Evolutionary conservation across 139 green algal genomes (phyloP).

Genomic region (Pleodorina starrii): DNA sequence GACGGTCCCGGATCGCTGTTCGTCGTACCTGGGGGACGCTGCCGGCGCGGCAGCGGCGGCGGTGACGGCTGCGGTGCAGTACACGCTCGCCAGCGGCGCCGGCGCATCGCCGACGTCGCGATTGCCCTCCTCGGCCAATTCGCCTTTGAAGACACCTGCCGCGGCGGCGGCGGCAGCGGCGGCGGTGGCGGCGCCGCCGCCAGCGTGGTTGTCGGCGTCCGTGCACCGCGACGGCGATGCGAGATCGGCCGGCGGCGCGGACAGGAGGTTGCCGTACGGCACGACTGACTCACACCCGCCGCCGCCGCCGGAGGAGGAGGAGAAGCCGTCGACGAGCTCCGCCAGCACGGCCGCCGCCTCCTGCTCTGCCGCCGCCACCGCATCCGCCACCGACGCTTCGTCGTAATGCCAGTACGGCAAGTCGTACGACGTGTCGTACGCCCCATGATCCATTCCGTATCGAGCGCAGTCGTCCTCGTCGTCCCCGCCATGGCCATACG

Average conservation of each 20-base stretch:
- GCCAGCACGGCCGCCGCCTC: not conserved
- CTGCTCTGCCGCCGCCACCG: too few species aligned
- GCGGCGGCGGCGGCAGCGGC: too few species aligned
- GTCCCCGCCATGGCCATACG: not conserved
- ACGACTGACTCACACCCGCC: not conserved
- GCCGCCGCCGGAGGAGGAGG: not conserved
- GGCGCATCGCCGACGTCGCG: not conserved
- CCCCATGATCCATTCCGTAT: not conserved
- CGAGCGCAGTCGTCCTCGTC: not conserved
- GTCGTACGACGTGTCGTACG: not conserved
- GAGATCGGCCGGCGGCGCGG: too few species aligned
- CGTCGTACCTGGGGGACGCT: too few species aligned
- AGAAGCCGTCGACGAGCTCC: not conserved
- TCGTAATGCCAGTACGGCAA: not conserved
- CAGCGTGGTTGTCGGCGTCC: too few species aligned
- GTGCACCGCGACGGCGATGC: too few species aligned
- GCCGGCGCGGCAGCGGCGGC: not conserved
- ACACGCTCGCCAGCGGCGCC: not conserved
- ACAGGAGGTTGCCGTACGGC: constrained; percentile 1
- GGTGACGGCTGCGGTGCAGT: not conserved
- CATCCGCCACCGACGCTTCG: too few species aligned
- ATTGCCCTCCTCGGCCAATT: not conserved
- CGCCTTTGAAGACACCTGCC: too few species aligned
- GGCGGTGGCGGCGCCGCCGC: too few species aligned
- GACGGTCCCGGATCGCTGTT: too few species aligned